Percentiles rank a stretch among this genome's conserved stretches.
These are phyloP conservation scores for Zoysia matrella DNA, from an alignment of 202 grass and related monocot species.

Conservation along the genomic window DNA sequence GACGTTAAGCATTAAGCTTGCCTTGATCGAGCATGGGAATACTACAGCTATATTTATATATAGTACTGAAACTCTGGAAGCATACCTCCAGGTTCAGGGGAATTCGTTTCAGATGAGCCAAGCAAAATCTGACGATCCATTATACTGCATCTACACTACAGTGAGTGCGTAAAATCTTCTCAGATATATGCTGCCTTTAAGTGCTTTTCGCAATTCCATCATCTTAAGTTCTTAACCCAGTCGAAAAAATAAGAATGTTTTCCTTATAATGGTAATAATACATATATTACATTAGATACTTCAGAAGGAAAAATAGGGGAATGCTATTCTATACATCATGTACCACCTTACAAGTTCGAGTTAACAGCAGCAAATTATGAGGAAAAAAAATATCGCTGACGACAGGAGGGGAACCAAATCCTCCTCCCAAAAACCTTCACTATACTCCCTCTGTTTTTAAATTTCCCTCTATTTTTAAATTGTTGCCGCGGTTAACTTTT, in stretches of 20 bases:
- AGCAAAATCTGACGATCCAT: background rate
- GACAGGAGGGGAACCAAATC: background rate
- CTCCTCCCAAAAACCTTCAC: background rate
- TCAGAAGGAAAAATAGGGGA: background rate
- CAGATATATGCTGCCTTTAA: background rate
- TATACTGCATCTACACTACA: background rate
- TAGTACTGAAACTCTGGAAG: background rate
- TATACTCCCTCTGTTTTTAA: too few species aligned
- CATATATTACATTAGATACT: constrained; percentile 7
- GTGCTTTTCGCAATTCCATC: background rate
- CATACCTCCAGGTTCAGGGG: background rate
- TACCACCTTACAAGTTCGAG: background rate
- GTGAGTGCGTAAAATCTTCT: background rate
- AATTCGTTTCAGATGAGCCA: background rate
- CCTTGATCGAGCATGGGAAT: background rate
- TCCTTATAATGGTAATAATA: background rate
- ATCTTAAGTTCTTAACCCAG: background rate
- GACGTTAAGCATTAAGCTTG: background rate
- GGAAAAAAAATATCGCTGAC: background rate
- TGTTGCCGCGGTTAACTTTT: too few species aligned
- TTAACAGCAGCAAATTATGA: background rate
- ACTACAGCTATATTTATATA: too few species aligned
- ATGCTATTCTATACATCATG: constrained; percentile 34
- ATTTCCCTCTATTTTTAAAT: too few species aligned
- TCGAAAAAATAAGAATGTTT: background rate